Conservation (phyloP, 352 stramenopile genomes). For the Phytophthora melonis region DNA sequence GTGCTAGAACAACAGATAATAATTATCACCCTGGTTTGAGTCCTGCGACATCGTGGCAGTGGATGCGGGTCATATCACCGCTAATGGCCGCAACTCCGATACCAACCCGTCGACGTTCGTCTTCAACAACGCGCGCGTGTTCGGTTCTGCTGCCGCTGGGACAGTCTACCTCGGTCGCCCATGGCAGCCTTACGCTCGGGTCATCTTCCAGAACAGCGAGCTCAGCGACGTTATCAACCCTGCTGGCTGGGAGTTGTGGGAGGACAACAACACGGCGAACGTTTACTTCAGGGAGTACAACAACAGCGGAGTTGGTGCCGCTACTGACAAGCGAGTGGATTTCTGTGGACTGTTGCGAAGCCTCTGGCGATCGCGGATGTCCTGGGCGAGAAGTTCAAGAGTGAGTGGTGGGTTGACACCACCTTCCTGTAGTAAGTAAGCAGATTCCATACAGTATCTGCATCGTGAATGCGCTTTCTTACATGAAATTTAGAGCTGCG, state of each 20-base stretch:
- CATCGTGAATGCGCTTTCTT: too few relatives aligned
- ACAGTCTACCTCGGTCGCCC: background rate
- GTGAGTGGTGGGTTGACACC: background rate
- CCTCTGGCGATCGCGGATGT: background rate
- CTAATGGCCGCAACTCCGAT: background rate
- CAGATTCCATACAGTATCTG: too few relatives aligned
- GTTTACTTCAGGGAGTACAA: background rate
- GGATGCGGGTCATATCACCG: too few relatives aligned
- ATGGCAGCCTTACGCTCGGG: background rate
- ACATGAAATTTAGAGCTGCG: too few relatives aligned
- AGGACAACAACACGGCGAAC: background rate
- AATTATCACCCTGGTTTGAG: too few relatives aligned
- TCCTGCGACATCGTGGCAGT: background rate
- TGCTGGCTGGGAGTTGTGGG: background rate
- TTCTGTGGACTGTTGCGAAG: background rate
- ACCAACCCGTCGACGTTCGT: background rate
- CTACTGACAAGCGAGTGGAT: background rate
- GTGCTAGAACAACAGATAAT: too few relatives aligned
- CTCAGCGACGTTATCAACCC: background rate
- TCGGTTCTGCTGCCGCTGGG: background rate
- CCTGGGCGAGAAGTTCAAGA: background rate
- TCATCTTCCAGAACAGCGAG: background rate
- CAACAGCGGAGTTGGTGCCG: background rate
- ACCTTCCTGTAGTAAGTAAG: background rate
- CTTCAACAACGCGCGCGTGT: background rate